Conservation (phyloP, 495 filamentous ascomycete genomes). For the Parachaetomium inaequale region DNA sequence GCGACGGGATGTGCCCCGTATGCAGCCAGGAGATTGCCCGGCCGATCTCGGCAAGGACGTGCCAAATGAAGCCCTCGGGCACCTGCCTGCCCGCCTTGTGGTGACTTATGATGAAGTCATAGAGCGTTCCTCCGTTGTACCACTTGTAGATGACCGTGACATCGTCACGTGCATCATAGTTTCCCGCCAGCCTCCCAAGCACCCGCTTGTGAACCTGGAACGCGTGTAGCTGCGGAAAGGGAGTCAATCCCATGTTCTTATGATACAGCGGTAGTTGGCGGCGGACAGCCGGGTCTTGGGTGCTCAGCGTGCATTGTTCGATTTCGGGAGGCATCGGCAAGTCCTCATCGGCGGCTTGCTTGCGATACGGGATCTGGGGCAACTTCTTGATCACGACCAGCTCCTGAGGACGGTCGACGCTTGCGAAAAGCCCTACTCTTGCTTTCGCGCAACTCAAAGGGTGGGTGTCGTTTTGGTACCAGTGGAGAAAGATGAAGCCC, state of each 20-base stretch:
- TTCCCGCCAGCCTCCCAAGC: not conserved
- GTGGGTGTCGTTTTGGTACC: too few relatives aligned
- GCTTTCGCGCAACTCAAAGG: too few relatives aligned
- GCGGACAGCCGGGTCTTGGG: not conserved
- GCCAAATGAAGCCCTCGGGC: slow-evolving; percentile 26
- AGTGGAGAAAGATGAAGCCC: slow-evolving; percentile 7
- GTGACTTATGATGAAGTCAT: not conserved
- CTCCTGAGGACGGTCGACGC: slow-evolving; percentile 11
- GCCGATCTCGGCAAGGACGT: slow-evolving; percentile 17
- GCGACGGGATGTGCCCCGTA: not conserved
- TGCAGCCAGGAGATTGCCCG: slow-evolving; percentile 17
- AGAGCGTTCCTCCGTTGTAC: slow-evolving; percentile 21
- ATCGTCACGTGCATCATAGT: not conserved
- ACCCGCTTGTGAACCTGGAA: slow-evolving; percentile 5
- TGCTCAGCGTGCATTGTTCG: not conserved
- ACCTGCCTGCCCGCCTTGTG: not conserved
- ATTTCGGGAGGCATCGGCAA: slow-evolving; percentile 2
- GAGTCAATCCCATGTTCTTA: not conserved
- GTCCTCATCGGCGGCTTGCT: too few relatives aligned
- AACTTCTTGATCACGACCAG: slow-evolving; percentile 17
- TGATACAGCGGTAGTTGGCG: not conserved
- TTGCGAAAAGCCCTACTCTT: slow-evolving; percentile 10
- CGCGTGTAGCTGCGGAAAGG: slow-evolving; percentile 11
- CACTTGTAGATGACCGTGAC: slow-evolving; percentile 20
- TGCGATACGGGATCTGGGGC: not conserved